Base-by-base conservation (phyloP, 2,329 filamentous ascomycete genomes). In the Fusarium nisikadoi region DNA sequence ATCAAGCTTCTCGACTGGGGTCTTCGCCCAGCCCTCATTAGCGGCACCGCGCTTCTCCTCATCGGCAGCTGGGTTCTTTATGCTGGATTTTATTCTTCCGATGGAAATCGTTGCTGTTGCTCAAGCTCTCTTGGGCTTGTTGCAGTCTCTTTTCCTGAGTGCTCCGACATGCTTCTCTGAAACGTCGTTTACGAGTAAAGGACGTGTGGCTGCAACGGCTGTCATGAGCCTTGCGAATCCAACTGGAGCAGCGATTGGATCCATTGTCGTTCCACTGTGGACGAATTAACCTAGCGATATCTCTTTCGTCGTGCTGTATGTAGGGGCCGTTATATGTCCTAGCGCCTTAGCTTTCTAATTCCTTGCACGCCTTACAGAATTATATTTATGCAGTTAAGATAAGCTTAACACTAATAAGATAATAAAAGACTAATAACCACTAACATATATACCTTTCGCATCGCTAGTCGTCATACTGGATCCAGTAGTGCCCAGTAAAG, bases 1-100 rank as follows among this genome's bases (percentile, higher is more conserved):
- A 57, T 57, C 16, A 49, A 49, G 8, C 33, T 57, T 16, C 31
- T 49, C 3, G 33, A 39, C 25, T 57, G 54, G 54, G 54, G 54
- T 39, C 33, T 49, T 2, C 54, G 33, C 2, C 54, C 42, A 2
- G 20, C 42, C 2, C 35, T 54, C 19, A 23, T 54, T 20, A 29
- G 35, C 10, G 35, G 35, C 25, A 54, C 35, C 0, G 50, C 20
- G 0, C 35, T 54, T 41, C 50, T 54, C 8, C 19, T 54, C 0
- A 9, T 54, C 4, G 35, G 35, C 0, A 41, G 31, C 4, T 54
- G 25, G 50, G 6, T 41, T 23, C 50, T 25, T 2, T 54, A 54
- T 3, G 25, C 35, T 8, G 35, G 35, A 7, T 54, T 35, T 10
- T 54, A 14, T 11, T 54, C 50, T 2, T 41, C 50, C 4, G 8